Percentiles rank a stretch among this genome's conserved stretches.
phyloP scores from a whole-genome alignment of 257 asterid genomes.

The Nicotiana obtusifolia region DNA sequence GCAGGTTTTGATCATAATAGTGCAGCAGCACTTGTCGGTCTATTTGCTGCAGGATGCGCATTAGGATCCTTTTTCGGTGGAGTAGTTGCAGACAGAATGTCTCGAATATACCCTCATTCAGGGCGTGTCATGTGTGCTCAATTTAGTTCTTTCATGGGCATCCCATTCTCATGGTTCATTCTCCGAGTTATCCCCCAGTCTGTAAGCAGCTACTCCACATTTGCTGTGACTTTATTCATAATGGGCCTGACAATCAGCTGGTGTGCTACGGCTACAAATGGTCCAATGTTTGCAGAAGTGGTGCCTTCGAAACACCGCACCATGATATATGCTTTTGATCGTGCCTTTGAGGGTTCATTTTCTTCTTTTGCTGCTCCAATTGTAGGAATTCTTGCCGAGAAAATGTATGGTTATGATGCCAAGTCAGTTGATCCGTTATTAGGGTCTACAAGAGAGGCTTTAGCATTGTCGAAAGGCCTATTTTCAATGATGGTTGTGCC shows the following conservation, averaged over 20 bases:
- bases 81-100: constrained; percentile 68
- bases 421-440: constrained; percentile 64
- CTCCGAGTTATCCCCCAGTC: constrained; percentile 61
- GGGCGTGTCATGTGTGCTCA: constrained; percentile 95
- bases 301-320: constrained; percentile 91
- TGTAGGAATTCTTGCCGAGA: constrained; percentile 85
- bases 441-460: constrained; percentile 70
- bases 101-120: constrained; percentile 58
- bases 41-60: constrained; percentile 93
- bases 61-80: constrained; percentile 88
- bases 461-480: constrained; percentile 82
- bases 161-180: constrained; percentile 81
- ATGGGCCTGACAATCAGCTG: constrained; percentile 95
- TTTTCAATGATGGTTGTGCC: constrained; percentile 92
- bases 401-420: constrained; percentile 73
- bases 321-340: constrained; percentile 92
- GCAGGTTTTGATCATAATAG: constrained; percentile 92
- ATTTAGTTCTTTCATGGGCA: constrained; percentile 86
- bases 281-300: constrained; percentile 96
- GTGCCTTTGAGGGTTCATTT: constrained; percentile 85
- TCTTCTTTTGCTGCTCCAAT: constrained; percentile 92
- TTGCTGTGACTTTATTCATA: constrained; percentile 59
- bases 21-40: constrained; percentile 70
- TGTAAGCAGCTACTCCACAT: constrained; percentile 52
- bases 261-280: constrained; percentile 88